These are phyloP conservation scores for Nelumbo lutea DNA, from an alignment of 164 flowering plant genomes.

Conservation along the genomic window DNA sequence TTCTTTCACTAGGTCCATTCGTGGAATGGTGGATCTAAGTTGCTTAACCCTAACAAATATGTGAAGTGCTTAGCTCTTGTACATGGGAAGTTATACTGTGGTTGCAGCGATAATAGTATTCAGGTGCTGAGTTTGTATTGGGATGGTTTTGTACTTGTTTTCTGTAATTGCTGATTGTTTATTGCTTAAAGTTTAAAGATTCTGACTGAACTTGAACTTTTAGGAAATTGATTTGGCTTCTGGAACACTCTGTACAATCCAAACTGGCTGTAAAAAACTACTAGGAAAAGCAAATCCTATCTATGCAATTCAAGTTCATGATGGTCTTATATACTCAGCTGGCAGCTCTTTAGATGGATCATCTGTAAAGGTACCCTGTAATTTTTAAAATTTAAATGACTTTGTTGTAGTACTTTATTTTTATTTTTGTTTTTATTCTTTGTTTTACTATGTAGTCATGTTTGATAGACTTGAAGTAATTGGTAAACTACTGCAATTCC, in stretches of 20 bases:
- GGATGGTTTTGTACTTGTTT: neutral
- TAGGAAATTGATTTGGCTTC: constrained; percentile 81
- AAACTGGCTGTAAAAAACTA: constrained; percentile 55
- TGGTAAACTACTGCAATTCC: too few relatives aligned
- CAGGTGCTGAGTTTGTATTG: constrained; percentile 42
- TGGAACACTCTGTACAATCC: constrained; percentile 55
- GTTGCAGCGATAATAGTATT: constrained; percentile 66
- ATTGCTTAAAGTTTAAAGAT: neutral
- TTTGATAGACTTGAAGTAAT: too few relatives aligned
- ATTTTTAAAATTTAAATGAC: neutral
- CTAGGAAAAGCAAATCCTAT: constrained; percentile 57
- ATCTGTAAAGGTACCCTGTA: constrained; percentile 55
- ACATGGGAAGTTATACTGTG: constrained; percentile 69
- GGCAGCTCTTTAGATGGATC: constrained; percentile 61
- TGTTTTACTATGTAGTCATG: too few relatives aligned
- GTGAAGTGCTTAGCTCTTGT: constrained; percentile 59
- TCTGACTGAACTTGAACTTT: constrained; percentile 1
- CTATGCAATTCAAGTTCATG: constrained; percentile 46
- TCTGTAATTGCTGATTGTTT: neutral
- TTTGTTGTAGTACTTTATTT: too few relatives aligned
- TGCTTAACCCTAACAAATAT: constrained; percentile 48
- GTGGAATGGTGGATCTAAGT: constrained; percentile 64
- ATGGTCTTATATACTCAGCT: constrained; percentile 57
- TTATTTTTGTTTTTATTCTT: too few relatives aligned
- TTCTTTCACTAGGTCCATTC: constrained; percentile 48